Evolutionary conservation across 495 filamentous ascomycete genomes (phyloP).

Genomic region (Neurospora discreta): DNA sequence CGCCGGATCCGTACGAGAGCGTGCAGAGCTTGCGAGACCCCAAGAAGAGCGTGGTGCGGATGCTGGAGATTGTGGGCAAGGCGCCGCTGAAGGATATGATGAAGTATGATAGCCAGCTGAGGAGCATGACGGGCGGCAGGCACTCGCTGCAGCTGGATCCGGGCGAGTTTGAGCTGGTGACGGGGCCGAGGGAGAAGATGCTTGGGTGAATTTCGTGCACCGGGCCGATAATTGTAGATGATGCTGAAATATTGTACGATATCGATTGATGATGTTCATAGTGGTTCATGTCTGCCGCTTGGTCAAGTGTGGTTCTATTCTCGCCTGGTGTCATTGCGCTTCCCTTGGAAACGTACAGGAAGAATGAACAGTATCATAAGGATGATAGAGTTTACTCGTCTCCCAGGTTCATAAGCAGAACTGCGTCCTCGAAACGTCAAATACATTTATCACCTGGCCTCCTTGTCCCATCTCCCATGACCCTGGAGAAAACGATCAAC

Average conservation of each 20-base stretch:
- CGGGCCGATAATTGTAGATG: background rate
- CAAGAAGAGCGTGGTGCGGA: conserved; percentile 27
- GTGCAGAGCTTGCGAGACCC: conserved; percentile 30
- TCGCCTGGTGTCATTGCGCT: background rate
- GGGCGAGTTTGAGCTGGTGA: conserved; percentile 82
- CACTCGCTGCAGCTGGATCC: conserved; percentile 89
- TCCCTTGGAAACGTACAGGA: background rate
- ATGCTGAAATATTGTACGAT: background rate
- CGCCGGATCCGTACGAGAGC: conserved; percentile 70
- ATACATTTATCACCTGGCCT: background rate
- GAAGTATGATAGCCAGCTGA: conserved; percentile 81
- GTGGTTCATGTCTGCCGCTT: background rate
- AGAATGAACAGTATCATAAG: background rate
- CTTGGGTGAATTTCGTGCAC: background rate
- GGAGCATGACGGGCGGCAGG: conserved; percentile 77
- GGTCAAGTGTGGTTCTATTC: background rate
- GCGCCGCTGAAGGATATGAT: conserved; percentile 96
- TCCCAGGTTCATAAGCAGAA: background rate
- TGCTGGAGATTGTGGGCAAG: conserved; percentile 58
- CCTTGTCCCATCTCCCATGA: background rate
- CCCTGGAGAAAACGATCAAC: too few relatives aligned
- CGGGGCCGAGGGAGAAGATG: conserved; percentile 39
- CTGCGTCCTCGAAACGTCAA: background rate
- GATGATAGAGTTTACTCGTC: background rate
- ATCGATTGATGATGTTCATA: background rate